These are phyloP conservation scores for Alisma plantagoaquatica DNA, from an alignment of 106 monocot species.

Conservation along the genomic window DNA sequence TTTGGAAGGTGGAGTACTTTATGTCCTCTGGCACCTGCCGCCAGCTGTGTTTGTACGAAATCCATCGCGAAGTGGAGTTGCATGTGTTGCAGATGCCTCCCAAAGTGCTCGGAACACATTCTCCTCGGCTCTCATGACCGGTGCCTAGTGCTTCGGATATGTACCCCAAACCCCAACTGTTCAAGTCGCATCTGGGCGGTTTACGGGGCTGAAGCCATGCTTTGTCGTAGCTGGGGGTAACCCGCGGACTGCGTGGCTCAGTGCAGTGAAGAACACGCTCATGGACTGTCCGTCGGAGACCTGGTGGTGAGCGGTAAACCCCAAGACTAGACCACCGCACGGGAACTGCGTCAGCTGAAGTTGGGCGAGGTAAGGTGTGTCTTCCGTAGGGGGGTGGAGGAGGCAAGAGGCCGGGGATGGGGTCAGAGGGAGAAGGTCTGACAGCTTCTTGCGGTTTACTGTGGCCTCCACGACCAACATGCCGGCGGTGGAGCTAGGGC, in stretches of 20 bases:
- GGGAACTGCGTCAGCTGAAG: constrained; percentile 45
- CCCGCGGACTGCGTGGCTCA: constrained; percentile 21
- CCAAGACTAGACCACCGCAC: constrained; percentile 44
- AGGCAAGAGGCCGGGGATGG: constrained; percentile 8
- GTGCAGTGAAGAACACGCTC: constrained; percentile 34
- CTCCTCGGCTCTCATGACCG: neutral
- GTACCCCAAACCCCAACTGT: constrained; percentile 43
- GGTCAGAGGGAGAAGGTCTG: constrained; percentile 16
- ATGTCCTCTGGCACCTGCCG: neutral
- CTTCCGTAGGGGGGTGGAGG: constrained; percentile 24
- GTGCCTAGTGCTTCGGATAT: neutral
- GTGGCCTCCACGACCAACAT: constrained; percentile 32
- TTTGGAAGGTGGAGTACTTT: neutral
- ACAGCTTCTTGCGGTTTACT: constrained; percentile 13
- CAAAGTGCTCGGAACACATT: neutral
- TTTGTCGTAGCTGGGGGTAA: constrained; percentile 4
- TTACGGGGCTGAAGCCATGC: constrained; percentile 12
- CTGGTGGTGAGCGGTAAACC: constrained; percentile 27
- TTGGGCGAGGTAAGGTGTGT: constrained; percentile 13
- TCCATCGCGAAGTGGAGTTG: neutral
- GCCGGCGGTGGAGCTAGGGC: too few species aligned
- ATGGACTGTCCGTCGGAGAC: constrained; percentile 54
- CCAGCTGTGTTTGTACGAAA: neutral
- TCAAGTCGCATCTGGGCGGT: constrained; percentile 26
- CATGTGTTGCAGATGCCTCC: neutral